phyloP scores from a whole-genome alignment of 2,329 filamentous ascomycete species.

The Dactylellina drechsleri region DNA sequence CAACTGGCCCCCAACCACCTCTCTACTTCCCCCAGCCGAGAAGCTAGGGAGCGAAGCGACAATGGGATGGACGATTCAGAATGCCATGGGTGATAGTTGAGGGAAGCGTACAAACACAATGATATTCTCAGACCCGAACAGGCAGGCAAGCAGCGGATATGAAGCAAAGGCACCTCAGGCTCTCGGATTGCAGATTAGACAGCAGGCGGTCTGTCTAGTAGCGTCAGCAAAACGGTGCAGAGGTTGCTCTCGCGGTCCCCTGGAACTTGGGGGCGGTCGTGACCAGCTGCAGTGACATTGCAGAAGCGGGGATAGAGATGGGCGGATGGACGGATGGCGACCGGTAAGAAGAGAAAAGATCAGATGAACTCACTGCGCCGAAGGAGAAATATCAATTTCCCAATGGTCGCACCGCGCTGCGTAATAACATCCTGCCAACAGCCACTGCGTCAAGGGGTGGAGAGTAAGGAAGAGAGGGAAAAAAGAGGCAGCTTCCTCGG shows the following conservation, averaged over 20 bases:
- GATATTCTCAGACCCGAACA: no score
- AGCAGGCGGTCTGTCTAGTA: no score
- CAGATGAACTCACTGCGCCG: slow-evolving; percentile 40
- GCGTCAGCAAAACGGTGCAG: not conserved
- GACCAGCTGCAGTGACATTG: slow-evolving; percentile 24
- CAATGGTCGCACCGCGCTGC: slow-evolving; percentile 36
- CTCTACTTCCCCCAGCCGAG: no score
- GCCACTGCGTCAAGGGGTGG: slow-evolving; percentile 19
- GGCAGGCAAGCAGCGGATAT: not conserved
- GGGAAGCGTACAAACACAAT: no score
- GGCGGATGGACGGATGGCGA: slow-evolving; percentile 4
- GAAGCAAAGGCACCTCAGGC: not conserved
- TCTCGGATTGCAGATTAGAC: no score
- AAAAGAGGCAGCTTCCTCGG: not conserved
- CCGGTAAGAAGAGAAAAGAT: slow-evolving; percentile 27
- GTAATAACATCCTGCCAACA: slow-evolving; percentile 35
- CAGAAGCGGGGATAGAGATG: slow-evolving; percentile 33
- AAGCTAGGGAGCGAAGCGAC: no score
- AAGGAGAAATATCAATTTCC: slow-evolving; percentile 41
- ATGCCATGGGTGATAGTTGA: no score
- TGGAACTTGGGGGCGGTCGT: slow-evolving; percentile 26
- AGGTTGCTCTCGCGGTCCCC: slow-evolving; percentile 31
- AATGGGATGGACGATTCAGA: no score
- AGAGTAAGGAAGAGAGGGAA: slow-evolving; percentile 4
- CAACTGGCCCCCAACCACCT: no score